A percentile compares a stretch with the other conserved stretches of the same genome.
Evolutionary conservation across 768 basidiomycete species (phyloP).

Genomic region (Mycena venus): DNA sequence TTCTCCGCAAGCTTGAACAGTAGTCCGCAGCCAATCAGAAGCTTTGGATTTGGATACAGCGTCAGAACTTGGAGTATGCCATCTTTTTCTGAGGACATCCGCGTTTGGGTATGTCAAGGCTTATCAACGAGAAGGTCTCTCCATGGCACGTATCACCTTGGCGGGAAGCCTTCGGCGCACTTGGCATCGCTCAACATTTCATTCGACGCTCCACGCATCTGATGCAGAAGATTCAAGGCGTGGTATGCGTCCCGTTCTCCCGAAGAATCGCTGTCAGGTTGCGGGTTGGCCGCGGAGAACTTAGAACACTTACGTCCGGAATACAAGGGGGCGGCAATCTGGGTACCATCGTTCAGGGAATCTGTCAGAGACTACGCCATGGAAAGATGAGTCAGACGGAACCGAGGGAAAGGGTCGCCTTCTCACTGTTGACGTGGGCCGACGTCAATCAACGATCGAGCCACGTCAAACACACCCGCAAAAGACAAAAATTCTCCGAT

Average conservation of each 20-base stretch:
- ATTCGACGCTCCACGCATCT: no score
- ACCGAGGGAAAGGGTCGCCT: no score
- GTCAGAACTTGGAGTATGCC: conserved; percentile 5
- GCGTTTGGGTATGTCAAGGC: conserved; percentile 1
- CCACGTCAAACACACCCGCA: no score
- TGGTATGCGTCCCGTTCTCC: conserved; percentile 1
- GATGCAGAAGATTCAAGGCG: background rate
- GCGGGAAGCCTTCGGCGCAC: background rate
- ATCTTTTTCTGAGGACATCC: background rate
- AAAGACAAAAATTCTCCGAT: no score
- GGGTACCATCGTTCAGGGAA: background rate
- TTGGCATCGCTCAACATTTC: background rate
- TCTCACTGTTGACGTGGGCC: no score
- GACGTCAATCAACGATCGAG: no score
- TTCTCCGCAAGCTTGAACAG: conserved; percentile 5
- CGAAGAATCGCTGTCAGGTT: conserved; percentile 10
- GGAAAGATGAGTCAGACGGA: no score
- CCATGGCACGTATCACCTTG: background rate
- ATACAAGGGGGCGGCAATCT: background rate
- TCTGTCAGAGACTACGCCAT: background rate
- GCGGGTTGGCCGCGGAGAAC: background rate
- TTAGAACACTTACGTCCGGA: background rate
- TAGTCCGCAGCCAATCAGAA: conserved; percentile 8
- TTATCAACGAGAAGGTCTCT: conserved; percentile 3
- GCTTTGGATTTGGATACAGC: background rate